These are phyloP conservation scores for Lenwebbia sp. DNA, from an alignment of 345 rosid genomes.

Conservation along the genomic window DNA sequence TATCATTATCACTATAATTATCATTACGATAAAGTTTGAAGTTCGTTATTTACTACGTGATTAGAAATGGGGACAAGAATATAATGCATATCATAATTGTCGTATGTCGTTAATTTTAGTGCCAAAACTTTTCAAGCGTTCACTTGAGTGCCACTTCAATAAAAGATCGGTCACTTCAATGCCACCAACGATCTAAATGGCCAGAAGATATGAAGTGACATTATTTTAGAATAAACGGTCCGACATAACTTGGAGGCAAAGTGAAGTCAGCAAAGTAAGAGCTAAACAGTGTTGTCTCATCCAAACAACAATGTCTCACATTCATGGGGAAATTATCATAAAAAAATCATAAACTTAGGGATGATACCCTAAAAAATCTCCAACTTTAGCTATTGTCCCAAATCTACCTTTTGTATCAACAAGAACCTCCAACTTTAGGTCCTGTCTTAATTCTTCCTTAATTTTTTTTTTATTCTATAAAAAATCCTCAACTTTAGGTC, in stretches of 20 bases:
- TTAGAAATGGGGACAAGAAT: neutral
- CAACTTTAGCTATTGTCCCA: too few species aligned
- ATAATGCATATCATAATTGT: neutral
- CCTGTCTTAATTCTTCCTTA: too few species aligned
- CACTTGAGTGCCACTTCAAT: neutral
- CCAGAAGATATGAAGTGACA: neutral
- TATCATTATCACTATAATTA: neutral
- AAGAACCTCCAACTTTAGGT: too few species aligned
- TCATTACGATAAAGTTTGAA: neutral
- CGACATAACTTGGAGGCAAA: neutral
- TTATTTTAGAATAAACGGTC: neutral
- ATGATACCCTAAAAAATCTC: too few species aligned
- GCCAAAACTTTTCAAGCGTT: too few species aligned
- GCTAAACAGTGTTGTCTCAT: neutral
- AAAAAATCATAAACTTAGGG: too few species aligned
- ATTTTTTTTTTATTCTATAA: too few species aligned
- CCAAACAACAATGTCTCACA: neutral
- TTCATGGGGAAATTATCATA: too few species aligned
- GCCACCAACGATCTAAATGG: rapidly evolving
- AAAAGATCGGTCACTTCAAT: neutral
- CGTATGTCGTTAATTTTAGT: neutral
- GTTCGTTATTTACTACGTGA: neutral
- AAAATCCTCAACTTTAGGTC: too few species aligned
- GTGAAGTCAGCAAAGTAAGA: neutral
- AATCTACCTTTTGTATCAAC: too few species aligned